Percentiles rank a stretch among this genome's conserved stretches.
Conservation (phyloP, 805 yeast species). For the Kurtzmaniella cleridarum region DNA sequence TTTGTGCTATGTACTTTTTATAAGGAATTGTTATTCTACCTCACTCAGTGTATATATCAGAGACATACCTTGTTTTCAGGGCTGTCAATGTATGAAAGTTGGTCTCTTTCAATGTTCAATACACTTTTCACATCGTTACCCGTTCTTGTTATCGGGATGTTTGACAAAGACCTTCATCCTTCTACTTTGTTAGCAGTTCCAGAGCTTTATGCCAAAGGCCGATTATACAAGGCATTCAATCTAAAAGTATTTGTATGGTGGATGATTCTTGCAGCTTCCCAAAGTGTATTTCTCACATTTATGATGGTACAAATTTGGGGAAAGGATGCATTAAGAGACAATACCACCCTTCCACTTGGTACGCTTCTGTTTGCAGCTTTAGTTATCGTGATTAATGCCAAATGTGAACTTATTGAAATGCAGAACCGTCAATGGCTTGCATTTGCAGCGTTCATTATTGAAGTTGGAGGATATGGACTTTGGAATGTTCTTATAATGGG, state of each 20-base stretch:
- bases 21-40: slow-evolving; percentile 85
- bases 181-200: slow-evolving; percentile 89
- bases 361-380: slow-evolving; percentile 68
- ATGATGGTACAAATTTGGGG: slow-evolving; percentile 69
- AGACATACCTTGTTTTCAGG: slow-evolving; percentile 86
- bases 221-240: slow-evolving; percentile 70
- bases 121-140: slow-evolving; percentile 92
- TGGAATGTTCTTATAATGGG: slow-evolving; percentile 80
- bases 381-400: slow-evolving; percentile 67
- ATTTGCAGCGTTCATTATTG: slow-evolving; percentile 57
- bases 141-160: slow-evolving; percentile 90
- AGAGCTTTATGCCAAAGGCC: slow-evolving; percentile 76
- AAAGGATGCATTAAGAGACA: slow-evolving; percentile 57
- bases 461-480: slow-evolving; percentile 77
- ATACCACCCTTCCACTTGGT: slow-evolving; percentile 79
- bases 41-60: slow-evolving; percentile 85
- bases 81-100: slow-evolving; percentile 85
- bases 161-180: slow-evolving; percentile 86
- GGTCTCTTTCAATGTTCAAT: slow-evolving; percentile 97
- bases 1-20: slow-evolving; percentile 91
- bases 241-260: slow-evolving; percentile 65
- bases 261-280: slow-evolving; percentile 72
- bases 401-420: slow-evolving; percentile 79
- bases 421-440: slow-evolving; percentile 66
- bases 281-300: slow-evolving; percentile 69